Evolutionary conservation across 352 stramenopile species (phyloP), one percentile per base, ranked within the genome.

Genomic region (Plasmopara viticola): DNA sequence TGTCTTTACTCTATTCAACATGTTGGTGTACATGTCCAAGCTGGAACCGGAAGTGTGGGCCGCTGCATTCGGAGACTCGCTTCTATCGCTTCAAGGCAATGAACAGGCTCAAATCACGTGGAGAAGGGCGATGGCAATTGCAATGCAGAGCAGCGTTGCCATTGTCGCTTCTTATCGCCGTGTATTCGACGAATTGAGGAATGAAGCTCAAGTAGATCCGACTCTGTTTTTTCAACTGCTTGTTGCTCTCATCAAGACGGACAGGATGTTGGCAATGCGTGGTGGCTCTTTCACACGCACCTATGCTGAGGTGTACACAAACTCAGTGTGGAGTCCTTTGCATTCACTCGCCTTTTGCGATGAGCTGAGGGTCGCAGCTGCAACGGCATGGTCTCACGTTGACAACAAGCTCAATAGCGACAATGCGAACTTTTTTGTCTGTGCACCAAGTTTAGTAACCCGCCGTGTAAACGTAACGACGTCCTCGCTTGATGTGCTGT

Each of bases 331-430:
- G 42, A 62, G 35, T 48, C 39, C 18, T 20, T 25, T 69, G 34
- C 51, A 61, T 38, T 62, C 56, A 28, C 44, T 64, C 17, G 59
- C 46, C 9, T 51, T 61, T 10, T 66, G 57, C 33, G 66, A 74
- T 44, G 55, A 55, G 20, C 56, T 74, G 12, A 44, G 30, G 15
- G 50, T 51, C 31, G 38, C 52, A 14, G 66, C 62, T 30, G n/a
- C 48, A 43, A 51, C 57, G 49, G 44, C 48, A 34, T 29, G 57
- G 42, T 45, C 40, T 51, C 55, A 57, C 54, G 44, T 50, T 46
- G 40, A 69, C 57, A 38, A 59, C 48, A 43, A 37, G 20, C 7
- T 40, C 46, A 55, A 56, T 58, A 28, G 34, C 34, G 38, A 66
- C 53, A 56, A 29, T 29, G 1, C n/a, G 45, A 28, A 52, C 40